Percentiles rank a stretch among this genome's conserved stretches.
Conservation (phyloP, 1,139 yeast genomes). For the Diutina pseudorugosa region DNA sequence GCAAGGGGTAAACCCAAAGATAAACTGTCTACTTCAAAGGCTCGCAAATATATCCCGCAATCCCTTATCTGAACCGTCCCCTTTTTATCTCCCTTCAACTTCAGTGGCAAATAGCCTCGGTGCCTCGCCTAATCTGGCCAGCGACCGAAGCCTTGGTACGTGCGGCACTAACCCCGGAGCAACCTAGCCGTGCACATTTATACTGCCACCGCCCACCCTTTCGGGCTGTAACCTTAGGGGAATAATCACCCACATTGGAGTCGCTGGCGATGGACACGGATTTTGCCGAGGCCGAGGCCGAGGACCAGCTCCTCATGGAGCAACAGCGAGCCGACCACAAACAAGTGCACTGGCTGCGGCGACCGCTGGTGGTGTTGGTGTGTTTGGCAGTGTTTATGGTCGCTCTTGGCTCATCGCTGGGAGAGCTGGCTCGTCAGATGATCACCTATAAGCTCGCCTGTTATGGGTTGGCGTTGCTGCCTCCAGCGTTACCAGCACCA, state of each 20-base stretch:
- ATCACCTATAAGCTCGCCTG: slow-evolving; percentile 27
- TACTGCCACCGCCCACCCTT: too few relatives aligned
- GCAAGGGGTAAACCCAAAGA: too few relatives aligned
- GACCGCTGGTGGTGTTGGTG: slow-evolving; percentile 25
- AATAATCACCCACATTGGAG: not conserved
- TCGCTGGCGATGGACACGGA: not conserved
- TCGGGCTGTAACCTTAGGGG: too few relatives aligned
- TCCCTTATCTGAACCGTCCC: too few relatives aligned
- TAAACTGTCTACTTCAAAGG: too few relatives aligned
- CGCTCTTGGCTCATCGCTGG: slow-evolving; percentile 19
- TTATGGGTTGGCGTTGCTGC: slow-evolving; percentile 12
- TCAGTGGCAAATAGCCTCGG: too few relatives aligned
- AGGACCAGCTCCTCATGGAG: slow-evolving; percentile 26
- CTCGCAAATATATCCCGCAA: too few relatives aligned
- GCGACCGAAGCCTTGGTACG: too few relatives aligned
- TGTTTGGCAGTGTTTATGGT: slow-evolving; percentile 16
- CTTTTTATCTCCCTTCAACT: too few relatives aligned
- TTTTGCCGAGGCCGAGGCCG: slow-evolving; percentile 18
- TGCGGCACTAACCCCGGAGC: too few relatives aligned
- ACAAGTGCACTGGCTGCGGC: slow-evolving; percentile 19
- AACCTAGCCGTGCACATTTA: too few relatives aligned
- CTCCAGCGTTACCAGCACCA: not conserved
- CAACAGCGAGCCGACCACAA: slow-evolving; percentile 23
- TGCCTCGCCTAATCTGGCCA: too few relatives aligned
- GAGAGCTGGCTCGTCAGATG: slow-evolving; percentile 23